Evolutionary conservation across 257 asterid genomes (phyloP), one percentile per base, ranked within the genome.

Genomic region (Jacaranda mimosifolia): DNA sequence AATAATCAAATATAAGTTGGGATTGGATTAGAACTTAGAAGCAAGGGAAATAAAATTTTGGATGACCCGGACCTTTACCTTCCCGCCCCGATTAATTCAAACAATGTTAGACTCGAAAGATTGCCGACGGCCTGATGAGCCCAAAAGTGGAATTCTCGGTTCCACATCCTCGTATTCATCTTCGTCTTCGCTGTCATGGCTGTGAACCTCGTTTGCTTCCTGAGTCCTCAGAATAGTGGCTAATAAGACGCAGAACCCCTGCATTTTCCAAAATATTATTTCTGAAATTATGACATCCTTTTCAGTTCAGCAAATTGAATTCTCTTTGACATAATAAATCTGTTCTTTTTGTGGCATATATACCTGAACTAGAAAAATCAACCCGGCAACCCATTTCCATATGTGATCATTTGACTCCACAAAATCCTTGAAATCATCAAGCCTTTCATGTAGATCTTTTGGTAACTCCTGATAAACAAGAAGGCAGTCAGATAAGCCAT

Each of bases 311-410:
- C 9, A 42, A 42, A 42, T 5, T 42, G 9, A 42, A 42, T 5
- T 45, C 11, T 65, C 38, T 40, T n/a, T 19, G 3, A 1, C 15
- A 26, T 21, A 11, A 26, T 59, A n/a, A 53, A 15, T 53, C 26
- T n/a, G 59, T 43, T 5, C n/a, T 39, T 1, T n/a, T 42, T n/a
- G 36, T 42, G 7, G 53, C 3, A 11, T 39, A 11, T 45, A 15
- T 75, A 87, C 93, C 91, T 90, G 93, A 7, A 86, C 26, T 13
- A 91, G 85, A 48, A 86, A 74, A 45, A 83, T 73, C 4, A 79
- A 68, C 73, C 79, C 35, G 64, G 85, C 71, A 40, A 83, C 45
- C 88, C 83, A 84, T 57, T 73, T 82, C 74, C 84, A 88, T 70
- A 72, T 26, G 42, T 63, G 71, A n/a, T 68, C 77, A 63, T 73